These are phyloP conservation scores for Paecilomyces sp. DNA, from an alignment of 2,329 filamentous ascomycete species.

Conservation along the genomic window DNA sequence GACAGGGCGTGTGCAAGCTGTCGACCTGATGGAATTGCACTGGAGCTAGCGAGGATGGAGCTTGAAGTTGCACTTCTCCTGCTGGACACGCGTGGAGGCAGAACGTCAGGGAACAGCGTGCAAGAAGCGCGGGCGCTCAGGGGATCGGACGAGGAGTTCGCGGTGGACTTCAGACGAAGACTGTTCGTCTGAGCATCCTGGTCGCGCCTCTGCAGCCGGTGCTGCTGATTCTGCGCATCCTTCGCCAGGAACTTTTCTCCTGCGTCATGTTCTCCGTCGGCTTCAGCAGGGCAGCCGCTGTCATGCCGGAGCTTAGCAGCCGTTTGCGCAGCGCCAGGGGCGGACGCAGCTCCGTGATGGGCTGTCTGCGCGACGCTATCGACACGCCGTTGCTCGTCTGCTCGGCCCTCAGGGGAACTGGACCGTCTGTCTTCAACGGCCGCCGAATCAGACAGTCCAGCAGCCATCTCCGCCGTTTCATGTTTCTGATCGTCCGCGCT, in stretches of 20 bases:
- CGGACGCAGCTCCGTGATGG: not conserved
- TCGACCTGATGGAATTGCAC: conserved; percentile 5
- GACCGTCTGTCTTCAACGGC: not conserved
- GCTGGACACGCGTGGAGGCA: conserved; percentile 24
- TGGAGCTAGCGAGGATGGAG: conserved; percentile 6
- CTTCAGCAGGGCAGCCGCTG: not conserved
- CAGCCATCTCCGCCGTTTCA: not conserved
- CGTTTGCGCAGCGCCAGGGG: not conserved
- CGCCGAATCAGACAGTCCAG: not conserved
- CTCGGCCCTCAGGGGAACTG: not conserved
- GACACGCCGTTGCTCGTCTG: not conserved
- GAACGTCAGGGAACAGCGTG: conserved; percentile 23
- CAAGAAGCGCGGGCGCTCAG: not conserved
- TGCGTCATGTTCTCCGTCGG: not conserved
- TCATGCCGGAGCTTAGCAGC: not conserved
- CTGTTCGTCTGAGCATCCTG: not conserved
- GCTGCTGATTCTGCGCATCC: not conserved
- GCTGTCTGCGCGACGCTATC: not conserved
- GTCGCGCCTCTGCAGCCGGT: not conserved
- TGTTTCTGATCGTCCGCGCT: not conserved
- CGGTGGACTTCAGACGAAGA: not conserved
- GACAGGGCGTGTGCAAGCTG: not conserved
- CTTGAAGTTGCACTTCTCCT: conserved; percentile 13
- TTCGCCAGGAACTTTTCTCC: not conserved
- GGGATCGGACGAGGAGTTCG: not conserved